Evolutionary conservation across 2,329 filamentous ascomycete genomes (phyloP).

Genomic region (Colletotrichum sansevieriae): DNA sequence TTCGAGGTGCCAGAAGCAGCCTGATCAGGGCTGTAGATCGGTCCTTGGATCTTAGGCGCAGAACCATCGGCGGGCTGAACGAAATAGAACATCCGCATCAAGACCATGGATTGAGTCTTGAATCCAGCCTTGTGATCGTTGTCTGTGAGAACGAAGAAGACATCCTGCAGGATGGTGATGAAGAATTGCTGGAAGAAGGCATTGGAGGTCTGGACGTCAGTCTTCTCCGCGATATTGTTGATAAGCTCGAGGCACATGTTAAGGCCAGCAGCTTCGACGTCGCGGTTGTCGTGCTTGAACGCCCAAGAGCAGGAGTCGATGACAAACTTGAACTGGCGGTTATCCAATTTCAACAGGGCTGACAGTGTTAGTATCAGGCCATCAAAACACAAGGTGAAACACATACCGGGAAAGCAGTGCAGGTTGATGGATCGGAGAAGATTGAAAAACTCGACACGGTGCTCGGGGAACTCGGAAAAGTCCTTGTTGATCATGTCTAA

Average conservation of each 20-base stretch:
- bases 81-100: slow-evolving; percentile 97
- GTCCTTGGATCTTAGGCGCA: slow-evolving; percentile 88
- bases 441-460: slow-evolving; percentile 99
- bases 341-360: slow-evolving; percentile 92
- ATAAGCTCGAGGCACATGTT: slow-evolving; percentile 99
- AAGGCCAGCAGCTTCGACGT: slow-evolving; percentile 94
- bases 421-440: slow-evolving; percentile 95
- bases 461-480: slow-evolving; percentile 98
- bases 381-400: not conserved
- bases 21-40: slow-evolving; percentile 88
- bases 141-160: slow-evolving; percentile 98
- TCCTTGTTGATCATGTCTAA: slow-evolving; percentile 99
- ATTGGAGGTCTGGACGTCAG: slow-evolving; percentile 86
- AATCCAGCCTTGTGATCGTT: slow-evolving; percentile 99
- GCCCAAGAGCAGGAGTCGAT: slow-evolving; percentile 99
- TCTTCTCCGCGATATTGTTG: slow-evolving; percentile 91
- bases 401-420: slow-evolving; percentile 87
- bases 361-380: slow-evolving; percentile 30
- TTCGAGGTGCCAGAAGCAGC: slow-evolving; percentile 87
- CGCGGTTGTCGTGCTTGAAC: slow-evolving; percentile 99
- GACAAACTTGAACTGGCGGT: slow-evolving; percentile 98
- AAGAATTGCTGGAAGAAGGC: slow-evolving; percentile 99
- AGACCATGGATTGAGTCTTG: slow-evolving; percentile 94
- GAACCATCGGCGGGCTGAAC: slow-evolving; percentile 78
- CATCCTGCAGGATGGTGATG: slow-evolving; percentile 93